Evolutionary conservation across 202 grass and related monocot species (phyloP), one percentile per base, ranked within the genome.

Genomic region (Carex sylvatica): DNA sequence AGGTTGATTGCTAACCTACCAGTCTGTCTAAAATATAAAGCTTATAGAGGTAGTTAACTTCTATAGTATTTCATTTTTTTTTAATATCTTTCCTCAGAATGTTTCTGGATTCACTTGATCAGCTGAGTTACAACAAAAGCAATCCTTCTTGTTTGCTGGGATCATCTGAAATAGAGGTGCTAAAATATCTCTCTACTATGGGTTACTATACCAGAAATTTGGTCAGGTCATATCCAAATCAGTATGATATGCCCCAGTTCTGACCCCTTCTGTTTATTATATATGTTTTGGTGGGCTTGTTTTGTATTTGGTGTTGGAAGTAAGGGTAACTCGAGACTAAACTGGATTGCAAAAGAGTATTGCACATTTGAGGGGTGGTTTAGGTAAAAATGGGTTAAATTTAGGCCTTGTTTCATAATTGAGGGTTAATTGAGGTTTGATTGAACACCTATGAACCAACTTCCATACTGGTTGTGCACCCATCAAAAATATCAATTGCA

Each of bases 51-150:
- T 44, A 59, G n/a, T 62, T 62, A 75, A 20, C 24, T 88, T 85
- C 65, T 20, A 72, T 78, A 80, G 77, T 10, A 85, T 70, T 31
- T 65, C 40, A 78, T 36, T 70, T 82, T 75, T 75, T 14, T 75
- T 53, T 30, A 15, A 5, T 60, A 18, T 62, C 74, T 80, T 75
- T 82, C 35, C 40, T 19, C 91, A 98, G 96, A 88, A 95, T 98
- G 84, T 98, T 98, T 88, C 85, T 87, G 6, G 92, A 98, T 93
- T 98, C 92, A 7, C 92, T 98, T 86, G 92, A 99, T 85, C 91
- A 81, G 63, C 85, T 92, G 69, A 95, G 89, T 78, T 74, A 74
- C 30, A 92, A 90, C 15, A 78, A 16, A 52, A 89, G 83, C 5
- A 74, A 73, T 30, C 71, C 84, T 85, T 65, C 82, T 52, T 99